Conservation (phyloP, 2,329 filamentous ascomycete genomes). For the Dactylella cylindrospora region DNA sequence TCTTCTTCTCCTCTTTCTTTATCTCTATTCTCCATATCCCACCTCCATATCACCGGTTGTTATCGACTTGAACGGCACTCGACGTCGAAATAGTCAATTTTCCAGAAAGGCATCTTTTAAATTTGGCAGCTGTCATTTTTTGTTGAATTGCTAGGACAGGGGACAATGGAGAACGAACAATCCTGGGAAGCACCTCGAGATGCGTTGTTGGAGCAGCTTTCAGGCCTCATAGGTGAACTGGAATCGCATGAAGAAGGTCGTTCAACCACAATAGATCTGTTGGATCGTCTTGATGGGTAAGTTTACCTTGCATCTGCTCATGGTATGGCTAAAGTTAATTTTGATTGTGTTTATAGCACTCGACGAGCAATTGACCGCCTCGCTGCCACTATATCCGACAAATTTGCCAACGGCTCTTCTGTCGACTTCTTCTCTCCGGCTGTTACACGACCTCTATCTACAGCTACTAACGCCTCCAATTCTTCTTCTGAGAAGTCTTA, state of each 20-base stretch:
- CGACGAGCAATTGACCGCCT: conserved; percentile 41
- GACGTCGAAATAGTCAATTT: too few relatives aligned
- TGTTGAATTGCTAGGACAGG: too few relatives aligned
- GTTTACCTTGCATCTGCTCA: conserved; percentile 1
- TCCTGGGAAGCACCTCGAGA: conserved; percentile 29
- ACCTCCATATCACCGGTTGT: too few relatives aligned
- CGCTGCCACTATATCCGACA: conserved; percentile 40
- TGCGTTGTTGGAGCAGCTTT: conserved; percentile 42
- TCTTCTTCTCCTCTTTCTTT: too few relatives aligned
- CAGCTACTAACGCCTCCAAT: conserved; percentile 38
- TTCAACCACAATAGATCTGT: conserved; percentile 28
- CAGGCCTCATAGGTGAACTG: conserved; percentile 29
- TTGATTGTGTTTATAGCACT: conserved; percentile 10
- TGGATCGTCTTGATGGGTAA: conserved; percentile 42
- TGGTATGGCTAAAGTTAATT: not conserved
- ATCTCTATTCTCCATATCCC: too few relatives aligned
- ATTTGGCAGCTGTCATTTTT: too few relatives aligned
- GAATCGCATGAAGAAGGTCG: conserved; percentile 36
- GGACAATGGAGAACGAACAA: conserved; percentile 38
- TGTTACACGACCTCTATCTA: conserved; percentile 39
- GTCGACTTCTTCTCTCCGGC: conserved; percentile 42
- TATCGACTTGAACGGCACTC: too few relatives aligned
- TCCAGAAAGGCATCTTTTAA: too few relatives aligned
- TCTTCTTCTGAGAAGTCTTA: conserved; percentile 38
- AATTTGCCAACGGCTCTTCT: conserved; percentile 34